phyloP scores from a whole-genome alignment of 1,139 yeast species.

The Blastobotrys proliferans region DNA sequence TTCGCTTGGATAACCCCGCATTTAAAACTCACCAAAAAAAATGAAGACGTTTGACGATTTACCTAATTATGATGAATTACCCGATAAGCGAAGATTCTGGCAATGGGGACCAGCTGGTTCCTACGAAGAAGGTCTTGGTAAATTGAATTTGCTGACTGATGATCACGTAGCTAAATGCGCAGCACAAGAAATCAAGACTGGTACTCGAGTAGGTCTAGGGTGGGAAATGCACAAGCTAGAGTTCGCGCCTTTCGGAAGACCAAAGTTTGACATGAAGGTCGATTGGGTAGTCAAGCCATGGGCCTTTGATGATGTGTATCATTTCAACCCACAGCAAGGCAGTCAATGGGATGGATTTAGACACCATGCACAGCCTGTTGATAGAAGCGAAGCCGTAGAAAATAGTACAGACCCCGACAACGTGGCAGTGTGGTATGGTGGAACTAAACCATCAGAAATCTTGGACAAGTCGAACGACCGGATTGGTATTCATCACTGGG shows the following conservation, averaged over 20 bases:
- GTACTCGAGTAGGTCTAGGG: constrained; percentile 23
- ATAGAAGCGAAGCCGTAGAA: not conserved
- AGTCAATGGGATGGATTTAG: constrained; percentile 38
- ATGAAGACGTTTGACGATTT: constrained; percentile 19
- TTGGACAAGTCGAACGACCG: constrained; percentile 20
- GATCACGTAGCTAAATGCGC: constrained; percentile 23
- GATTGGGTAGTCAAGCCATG: constrained; percentile 10
- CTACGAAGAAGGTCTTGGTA: constrained; percentile 25
- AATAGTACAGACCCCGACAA: constrained; percentile 10
- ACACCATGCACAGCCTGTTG: constrained; percentile 26
- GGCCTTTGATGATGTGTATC: constrained; percentile 30
- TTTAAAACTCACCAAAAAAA: not conserved
- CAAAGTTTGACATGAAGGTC: constrained; percentile 13
- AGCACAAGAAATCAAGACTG: constrained; percentile 22
- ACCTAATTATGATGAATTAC: constrained; percentile 21
- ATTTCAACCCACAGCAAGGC: constrained; percentile 32
- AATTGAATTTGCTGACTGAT: constrained; percentile 22
- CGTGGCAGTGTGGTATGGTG: constrained; percentile 26
- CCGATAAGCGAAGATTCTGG: constrained; percentile 24
- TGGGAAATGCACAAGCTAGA: constrained; percentile 23
- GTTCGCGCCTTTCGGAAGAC: constrained; percentile 20
- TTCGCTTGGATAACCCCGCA: too few species aligned
- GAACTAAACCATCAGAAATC: constrained; percentile 27
- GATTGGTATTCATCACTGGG: constrained; percentile 32
- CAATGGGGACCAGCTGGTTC: constrained; percentile 26